Conservation (phyloP, 345 rosid genomes). For the Linum lewisii region DNA sequence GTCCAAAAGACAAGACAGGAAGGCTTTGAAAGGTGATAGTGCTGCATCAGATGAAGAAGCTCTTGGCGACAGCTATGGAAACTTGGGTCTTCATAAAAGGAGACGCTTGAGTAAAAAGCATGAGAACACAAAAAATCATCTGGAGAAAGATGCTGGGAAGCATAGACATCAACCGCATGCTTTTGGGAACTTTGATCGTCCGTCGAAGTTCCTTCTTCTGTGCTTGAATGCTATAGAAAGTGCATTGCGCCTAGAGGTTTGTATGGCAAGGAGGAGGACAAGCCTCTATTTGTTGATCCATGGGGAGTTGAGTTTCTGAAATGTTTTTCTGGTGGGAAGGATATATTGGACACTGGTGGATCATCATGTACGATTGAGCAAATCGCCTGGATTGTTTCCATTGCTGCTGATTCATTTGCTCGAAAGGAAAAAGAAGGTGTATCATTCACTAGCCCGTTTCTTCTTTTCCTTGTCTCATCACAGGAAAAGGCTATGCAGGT, state of each 20-base stretch:
- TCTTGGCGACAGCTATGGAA: slow-evolving; percentile 1
- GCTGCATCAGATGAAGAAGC: slow-evolving; percentile 12
- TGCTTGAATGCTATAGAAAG: slow-evolving; percentile 58
- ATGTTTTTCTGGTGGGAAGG: slow-evolving; percentile 39
- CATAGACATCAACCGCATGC: slow-evolving; percentile 14
- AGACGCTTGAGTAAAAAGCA: slow-evolving; percentile 1
- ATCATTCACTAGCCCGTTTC: slow-evolving; percentile 44
- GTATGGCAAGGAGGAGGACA: slow-evolving; percentile 24
- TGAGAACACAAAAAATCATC: slow-evolving; percentile 9
- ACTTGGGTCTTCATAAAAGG: slow-evolving; percentile 11
- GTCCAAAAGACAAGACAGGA: slow-evolving; percentile 12
- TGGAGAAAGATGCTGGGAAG: slow-evolving; percentile 12
- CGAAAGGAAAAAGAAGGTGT: slow-evolving; percentile 56
- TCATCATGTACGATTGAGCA: slow-evolving; percentile 44
- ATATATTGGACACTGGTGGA: slow-evolving; percentile 60
- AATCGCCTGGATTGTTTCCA: slow-evolving; percentile 76
- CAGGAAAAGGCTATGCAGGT: slow-evolving; percentile 80
- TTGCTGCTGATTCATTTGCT: slow-evolving; percentile 64
- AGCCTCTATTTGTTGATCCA: slow-evolving; percentile 39
- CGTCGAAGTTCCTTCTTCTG: slow-evolving; percentile 45
- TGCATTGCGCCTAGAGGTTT: slow-evolving; percentile 25
- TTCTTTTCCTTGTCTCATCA: slow-evolving; percentile 67
- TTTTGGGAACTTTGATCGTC: slow-evolving; percentile 27
- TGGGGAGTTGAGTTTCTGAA: slow-evolving; percentile 92
- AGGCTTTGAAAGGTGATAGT: slow-evolving; percentile 11